Conservation (phyloP, 2,329 filamentous ascomycete species). For the Aschersonia sp. region DNA sequence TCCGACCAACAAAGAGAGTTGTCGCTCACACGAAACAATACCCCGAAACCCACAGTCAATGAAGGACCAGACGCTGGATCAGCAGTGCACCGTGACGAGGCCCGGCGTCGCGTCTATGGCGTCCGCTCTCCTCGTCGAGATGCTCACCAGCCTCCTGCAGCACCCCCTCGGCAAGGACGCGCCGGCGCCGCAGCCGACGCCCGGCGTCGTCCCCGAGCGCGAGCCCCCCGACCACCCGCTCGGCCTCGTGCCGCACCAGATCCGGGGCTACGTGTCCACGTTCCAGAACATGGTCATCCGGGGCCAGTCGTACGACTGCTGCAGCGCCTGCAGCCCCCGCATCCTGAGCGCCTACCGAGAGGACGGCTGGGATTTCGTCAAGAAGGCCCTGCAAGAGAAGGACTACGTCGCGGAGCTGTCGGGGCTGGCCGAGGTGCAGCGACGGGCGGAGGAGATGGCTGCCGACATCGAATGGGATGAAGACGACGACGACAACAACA, state of each 20-base stretch:
- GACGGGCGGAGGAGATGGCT: constrained; percentile 35
- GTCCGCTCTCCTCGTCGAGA: constrained; percentile 78
- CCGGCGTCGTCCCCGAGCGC: constrained; percentile 30
- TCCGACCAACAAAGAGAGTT: too few species aligned
- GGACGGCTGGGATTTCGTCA: constrained; percentile 65
- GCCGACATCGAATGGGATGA: constrained; percentile 46
- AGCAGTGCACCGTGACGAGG: constrained; percentile 94
- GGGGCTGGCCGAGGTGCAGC: constrained; percentile 58
- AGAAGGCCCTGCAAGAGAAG: constrained; percentile 56
- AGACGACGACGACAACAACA: constrained; percentile 32
- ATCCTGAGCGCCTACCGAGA: constrained; percentile 53
- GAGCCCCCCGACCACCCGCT: constrained; percentile 45
- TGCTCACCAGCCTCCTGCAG: constrained; percentile 76
- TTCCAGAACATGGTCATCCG: constrained; percentile 62
- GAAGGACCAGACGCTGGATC: constrained; percentile 88
- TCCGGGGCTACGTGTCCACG: constrained; percentile 61
- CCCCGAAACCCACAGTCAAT: constrained; percentile 46
- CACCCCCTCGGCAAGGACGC: constrained; percentile 59
- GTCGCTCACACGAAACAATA: background rate
- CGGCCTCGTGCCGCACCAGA: constrained; percentile 63
- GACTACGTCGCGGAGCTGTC: constrained; percentile 68
- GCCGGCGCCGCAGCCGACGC: constrained; percentile 34
- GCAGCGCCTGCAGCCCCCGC: constrained; percentile 62
- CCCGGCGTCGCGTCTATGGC: constrained; percentile 87
- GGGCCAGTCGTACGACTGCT: constrained; percentile 64